These are phyloP conservation scores for Ophioceras dolichostomum DNA, from an alignment of 2,329 filamentous ascomycete species.

Conservation along the genomic window DNA sequence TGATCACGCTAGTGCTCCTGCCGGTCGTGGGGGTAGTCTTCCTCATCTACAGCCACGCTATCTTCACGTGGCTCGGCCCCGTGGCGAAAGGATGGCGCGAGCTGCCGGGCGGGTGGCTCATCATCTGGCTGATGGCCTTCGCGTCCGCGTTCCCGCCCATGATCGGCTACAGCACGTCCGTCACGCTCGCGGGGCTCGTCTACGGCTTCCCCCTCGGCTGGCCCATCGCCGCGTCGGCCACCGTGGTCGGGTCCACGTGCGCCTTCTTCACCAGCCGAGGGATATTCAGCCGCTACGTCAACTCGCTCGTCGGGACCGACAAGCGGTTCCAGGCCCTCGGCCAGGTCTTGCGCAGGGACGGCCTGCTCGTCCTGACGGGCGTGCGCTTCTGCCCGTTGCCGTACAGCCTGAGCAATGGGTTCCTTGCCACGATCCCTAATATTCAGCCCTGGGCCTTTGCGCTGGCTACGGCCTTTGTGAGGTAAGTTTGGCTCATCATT, in stretches of 20 bases:
- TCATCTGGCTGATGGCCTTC: constrained; percentile 67
- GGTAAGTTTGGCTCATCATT: constrained; percentile 21
- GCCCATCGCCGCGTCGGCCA: constrained; percentile 71
- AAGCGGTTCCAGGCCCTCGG: constrained; percentile 79
- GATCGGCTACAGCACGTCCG: constrained; percentile 72
- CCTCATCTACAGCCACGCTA: constrained; percentile 64
- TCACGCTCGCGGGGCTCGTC: constrained; percentile 40
- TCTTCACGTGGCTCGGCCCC: constrained; percentile 67
- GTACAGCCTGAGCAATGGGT: constrained; percentile 88
- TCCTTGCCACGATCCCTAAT: constrained; percentile 85
- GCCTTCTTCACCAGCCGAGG: constrained; percentile 75
- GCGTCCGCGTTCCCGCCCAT: constrained; percentile 73
- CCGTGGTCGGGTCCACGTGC: constrained; percentile 62
- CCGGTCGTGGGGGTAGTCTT: constrained; percentile 52
- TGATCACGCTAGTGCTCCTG: constrained; percentile 36
- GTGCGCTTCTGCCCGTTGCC: constrained; percentile 87
- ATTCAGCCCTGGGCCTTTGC: constrained; percentile 67
- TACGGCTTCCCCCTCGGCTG: constrained; percentile 54
- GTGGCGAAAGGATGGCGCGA: constrained; percentile 66
- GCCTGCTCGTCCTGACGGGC: constrained; percentile 77
- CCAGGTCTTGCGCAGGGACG: constrained; percentile 81
- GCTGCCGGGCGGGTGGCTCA: constrained; percentile 56
- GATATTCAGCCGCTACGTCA: constrained; percentile 65
- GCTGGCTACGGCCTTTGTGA: constrained; percentile 68
- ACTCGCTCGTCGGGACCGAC: constrained; percentile 69